Percentiles rank a stretch among this genome's conserved stretches.
phyloP scores from a whole-genome alignment of 306 rosid species.

The Citrullus colocynthis region DNA sequence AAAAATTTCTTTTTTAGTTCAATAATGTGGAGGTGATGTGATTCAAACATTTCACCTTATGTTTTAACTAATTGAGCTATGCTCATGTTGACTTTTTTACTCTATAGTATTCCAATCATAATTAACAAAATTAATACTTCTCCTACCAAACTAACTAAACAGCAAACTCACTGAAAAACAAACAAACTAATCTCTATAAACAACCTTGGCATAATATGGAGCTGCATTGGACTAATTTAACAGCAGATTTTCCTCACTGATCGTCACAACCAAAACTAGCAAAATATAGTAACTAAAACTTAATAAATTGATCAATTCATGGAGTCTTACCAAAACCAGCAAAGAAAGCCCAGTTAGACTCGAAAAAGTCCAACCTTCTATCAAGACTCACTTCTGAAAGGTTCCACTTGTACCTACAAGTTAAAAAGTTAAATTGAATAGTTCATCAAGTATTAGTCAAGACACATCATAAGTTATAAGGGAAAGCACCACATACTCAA shows the following conservation, averaged over 20 bases:
- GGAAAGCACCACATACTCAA: slow-evolving; percentile 58
- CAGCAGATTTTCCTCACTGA: neutral
- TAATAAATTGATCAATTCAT: neutral
- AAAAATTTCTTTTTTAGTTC: neutral
- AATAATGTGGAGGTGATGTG: neutral
- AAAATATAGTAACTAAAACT: slow-evolving; percentile 8
- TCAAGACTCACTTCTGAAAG: slow-evolving; percentile 66
- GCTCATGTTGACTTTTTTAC: neutral
- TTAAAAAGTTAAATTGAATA: neutral
- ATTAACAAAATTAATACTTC: neutral
- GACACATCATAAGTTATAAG: slow-evolving; percentile 12
- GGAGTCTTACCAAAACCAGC: slow-evolving; percentile 70
- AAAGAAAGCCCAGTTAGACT: slow-evolving; percentile 89
- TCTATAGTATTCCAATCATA: neutral
- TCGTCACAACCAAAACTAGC: neutral
- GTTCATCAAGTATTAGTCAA: slow-evolving; percentile 6
- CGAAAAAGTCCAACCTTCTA: slow-evolving; percentile 64
- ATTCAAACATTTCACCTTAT: neutral
- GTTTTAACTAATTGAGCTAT: neutral
- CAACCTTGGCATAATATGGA: neutral
- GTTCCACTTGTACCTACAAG: slow-evolving; percentile 82
- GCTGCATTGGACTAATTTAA: neutral
- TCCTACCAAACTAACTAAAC: neutral
- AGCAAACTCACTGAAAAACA: neutral
- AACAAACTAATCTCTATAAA: neutral